Conservation (phyloP, 2,329 filamentous ascomycete species). For the Monilinia fructicola region DNA sequence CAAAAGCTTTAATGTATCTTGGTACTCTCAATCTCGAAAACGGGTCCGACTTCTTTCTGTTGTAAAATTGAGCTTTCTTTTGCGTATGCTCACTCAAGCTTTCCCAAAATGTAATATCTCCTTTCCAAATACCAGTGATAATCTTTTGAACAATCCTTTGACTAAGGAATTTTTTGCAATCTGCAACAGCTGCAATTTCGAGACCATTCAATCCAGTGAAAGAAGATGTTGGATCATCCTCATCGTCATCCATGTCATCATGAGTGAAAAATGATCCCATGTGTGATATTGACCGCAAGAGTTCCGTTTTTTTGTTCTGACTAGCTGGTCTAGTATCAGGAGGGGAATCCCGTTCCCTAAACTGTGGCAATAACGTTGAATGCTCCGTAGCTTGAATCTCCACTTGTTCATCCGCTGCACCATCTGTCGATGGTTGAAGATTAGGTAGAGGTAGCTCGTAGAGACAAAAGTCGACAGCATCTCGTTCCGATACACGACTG, state of each 20-base stretch:
- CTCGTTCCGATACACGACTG: constrained; percentile 66
- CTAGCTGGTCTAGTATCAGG: constrained; percentile 27
- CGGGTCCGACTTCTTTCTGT: constrained; percentile 63
- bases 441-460: constrained; percentile 60
- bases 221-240: constrained; percentile 64
- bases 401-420: constrained; percentile 7
- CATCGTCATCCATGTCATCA: constrained; percentile 48
- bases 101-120: constrained; percentile 86
- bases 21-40: constrained; percentile 77
- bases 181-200: constrained; percentile 78
- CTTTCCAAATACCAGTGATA: constrained; percentile 81
- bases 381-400: constrained; percentile 31
- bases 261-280: constrained; percentile 44
- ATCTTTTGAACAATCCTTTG: constrained; percentile 80
- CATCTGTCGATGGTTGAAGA: constrained; percentile 15
- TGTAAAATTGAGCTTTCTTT: constrained; percentile 78
- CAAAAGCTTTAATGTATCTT: constrained; percentile 80
- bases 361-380: constrained; percentile 38
- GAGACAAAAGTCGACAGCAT: constrained; percentile 72
- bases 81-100: constrained; percentile 68
- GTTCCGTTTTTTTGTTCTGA: constrained; percentile 32
- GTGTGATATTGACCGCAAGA: constrained; percentile 54
- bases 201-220: constrained; percentile 83
- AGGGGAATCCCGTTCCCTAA: constrained; percentile 29
- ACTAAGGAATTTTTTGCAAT: constrained; percentile 81